Percentiles rank a stretch among this genome's conserved stretches.
phyloP scores from a whole-genome alignment of 139 green algal genomes.

The Chlamydomonas schloesseri region DNA sequence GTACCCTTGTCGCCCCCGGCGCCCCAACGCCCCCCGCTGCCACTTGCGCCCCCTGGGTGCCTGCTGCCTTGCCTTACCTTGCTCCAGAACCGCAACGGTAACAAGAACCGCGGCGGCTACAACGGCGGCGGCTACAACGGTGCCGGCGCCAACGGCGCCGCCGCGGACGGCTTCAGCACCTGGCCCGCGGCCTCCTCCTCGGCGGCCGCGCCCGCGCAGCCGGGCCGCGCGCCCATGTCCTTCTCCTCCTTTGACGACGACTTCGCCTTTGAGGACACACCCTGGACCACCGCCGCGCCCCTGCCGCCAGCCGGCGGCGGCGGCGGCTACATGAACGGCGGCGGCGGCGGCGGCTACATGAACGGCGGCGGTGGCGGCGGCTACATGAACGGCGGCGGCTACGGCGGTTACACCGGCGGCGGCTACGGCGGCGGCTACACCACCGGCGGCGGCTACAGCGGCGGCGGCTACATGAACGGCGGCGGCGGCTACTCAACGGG shows the following conservation, averaged over 20 bases:
- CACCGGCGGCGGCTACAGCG: background rate
- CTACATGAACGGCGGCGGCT: background rate
- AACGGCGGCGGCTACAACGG: background rate
- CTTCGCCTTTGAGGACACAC: constrained; percentile 13
- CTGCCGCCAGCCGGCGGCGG: background rate
- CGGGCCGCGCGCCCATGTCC: background rate
- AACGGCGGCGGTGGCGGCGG: background rate
- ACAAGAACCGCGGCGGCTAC: no score
- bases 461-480: background rate
- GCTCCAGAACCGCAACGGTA: no score
- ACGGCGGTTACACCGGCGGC: no score
- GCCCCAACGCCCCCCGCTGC: no score
- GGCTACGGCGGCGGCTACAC: background rate
- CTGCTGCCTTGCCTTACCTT: no score
- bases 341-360: background rate
- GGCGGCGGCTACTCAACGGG: background rate
- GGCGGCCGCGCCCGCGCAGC: background rate
- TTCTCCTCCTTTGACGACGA: constrained; percentile 13
- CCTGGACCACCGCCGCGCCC: background rate
- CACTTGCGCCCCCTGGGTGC: no score
- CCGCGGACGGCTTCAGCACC: background rate
- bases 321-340: background rate
- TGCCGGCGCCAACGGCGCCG: background rate
- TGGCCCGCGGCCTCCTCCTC: background rate
- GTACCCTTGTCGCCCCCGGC: no score